These are phyloP conservation scores for Talaromyces albobiverticillius DNA, from an alignment of 2,329 filamentous ascomycete species.

Conservation along the genomic window DNA sequence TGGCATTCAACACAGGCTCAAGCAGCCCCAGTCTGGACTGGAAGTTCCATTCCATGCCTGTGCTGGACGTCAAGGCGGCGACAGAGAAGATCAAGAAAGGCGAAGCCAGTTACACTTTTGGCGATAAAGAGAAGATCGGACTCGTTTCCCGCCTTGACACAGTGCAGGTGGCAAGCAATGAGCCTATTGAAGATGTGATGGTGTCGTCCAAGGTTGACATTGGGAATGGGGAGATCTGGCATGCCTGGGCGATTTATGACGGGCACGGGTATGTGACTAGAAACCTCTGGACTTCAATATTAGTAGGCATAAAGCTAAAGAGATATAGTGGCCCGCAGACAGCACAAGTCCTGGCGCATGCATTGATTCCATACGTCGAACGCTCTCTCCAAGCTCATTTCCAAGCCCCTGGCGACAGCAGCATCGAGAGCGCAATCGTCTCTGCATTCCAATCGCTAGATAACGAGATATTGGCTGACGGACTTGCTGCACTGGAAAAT, in stretches of 20 bases:
- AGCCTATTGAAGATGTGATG: not conserved
- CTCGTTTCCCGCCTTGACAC: not conserved
- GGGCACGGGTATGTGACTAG: constrained; percentile 4
- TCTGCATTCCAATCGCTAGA: not conserved
- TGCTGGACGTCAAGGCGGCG: not conserved
- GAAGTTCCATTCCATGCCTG: not conserved
- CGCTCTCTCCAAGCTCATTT: not conserved
- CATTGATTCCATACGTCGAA: constrained; percentile 1
- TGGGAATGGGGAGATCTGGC: not conserved
- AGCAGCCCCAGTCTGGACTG: not conserved
- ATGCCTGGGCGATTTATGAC: constrained; percentile 1
- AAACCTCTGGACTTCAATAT: too few relatives aligned
- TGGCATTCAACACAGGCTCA: not conserved
- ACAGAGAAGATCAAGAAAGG: not conserved
- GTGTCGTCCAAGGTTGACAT: not conserved
- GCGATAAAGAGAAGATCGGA: not conserved
- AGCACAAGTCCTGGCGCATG: not conserved
- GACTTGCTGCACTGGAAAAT: not conserved
- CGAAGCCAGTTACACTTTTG: not conserved
- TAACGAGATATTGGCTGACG: not conserved
- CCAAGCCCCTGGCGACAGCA: not conserved
- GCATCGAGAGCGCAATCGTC: not conserved
- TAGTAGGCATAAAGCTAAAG: too few relatives aligned
- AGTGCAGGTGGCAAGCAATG: not conserved
- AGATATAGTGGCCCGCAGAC: not conserved